Evolutionary conservation across 83 land plant species (phyloP).

Genomic region (Isoetes engelmannii): DNA sequence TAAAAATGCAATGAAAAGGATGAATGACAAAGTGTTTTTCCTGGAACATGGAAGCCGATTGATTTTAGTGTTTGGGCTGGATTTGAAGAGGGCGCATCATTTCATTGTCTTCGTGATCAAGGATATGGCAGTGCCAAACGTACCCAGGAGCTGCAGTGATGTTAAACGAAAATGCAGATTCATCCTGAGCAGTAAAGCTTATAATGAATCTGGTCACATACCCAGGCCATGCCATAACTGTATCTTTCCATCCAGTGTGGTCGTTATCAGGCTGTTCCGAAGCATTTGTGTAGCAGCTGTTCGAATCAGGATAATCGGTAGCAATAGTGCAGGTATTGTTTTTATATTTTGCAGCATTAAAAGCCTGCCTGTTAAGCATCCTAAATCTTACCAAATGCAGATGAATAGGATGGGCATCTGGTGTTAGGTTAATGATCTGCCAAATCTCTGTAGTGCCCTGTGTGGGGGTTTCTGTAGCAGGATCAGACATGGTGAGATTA

Average conservation of each 20-base stretch:
- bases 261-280: background rate
- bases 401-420: slow-evolving; percentile 30
- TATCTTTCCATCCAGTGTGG: slow-evolving; percentile 22
- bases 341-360: background rate
- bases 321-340: background rate
- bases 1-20: too few species aligned
- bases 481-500: slow-evolving; percentile 17
- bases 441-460: slow-evolving; percentile 26
- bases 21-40: too few species aligned
- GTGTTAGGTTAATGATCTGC: slow-evolving; percentile 27
- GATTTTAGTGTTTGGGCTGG: too few species aligned
- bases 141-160: slow-evolving; percentile 6
- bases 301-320: background rate
- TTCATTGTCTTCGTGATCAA: slow-evolving; percentile 21
- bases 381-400: slow-evolving; percentile 23
- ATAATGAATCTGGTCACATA: slow-evolving; percentile 8
- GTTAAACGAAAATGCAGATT: slow-evolving; percentile 8
- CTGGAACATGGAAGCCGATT: too few species aligned
- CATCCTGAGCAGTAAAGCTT: background rate
- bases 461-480: slow-evolving; percentile 16
- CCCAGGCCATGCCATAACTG: slow-evolving; percentile 13
- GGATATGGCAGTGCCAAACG: slow-evolving; percentile 22
- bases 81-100: slow-evolving; percentile 17
- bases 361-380: slow-evolving; percentile 19
- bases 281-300: slow-evolving; percentile 12